Percentiles rank a stretch among this genome's conserved stretches.
Conservation (phyloP, 805 yeast species). For the Saturnispora ahearnii region DNA sequence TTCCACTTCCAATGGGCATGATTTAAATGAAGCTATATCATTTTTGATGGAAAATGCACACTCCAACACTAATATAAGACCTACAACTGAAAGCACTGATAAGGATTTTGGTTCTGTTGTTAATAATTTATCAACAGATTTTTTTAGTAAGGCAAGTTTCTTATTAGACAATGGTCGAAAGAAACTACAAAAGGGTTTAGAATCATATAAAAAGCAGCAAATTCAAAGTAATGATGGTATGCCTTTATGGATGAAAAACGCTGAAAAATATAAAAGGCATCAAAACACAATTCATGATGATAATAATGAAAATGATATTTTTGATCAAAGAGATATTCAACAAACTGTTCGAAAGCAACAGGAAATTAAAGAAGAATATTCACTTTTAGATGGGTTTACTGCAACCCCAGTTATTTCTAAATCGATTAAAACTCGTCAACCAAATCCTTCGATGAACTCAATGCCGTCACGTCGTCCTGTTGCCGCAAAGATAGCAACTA, state of each 20-base stretch:
- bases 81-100: background rate
- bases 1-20: slow-evolving; percentile 40
- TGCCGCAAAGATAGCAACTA: background rate
- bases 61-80: background rate
- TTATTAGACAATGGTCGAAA: slow-evolving; percentile 51
- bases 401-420: background rate
- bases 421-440: background rate
- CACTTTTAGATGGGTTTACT: background rate
- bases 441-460: background rate
- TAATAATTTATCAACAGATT: slow-evolving; percentile 45
- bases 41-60: slow-evolving; percentile 56
- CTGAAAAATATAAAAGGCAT: slow-evolving; percentile 36
- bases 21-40: slow-evolving; percentile 58
- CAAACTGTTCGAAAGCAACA: background rate
- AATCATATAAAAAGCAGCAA: slow-evolving; percentile 39
- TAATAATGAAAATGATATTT: slow-evolving; percentile 34
- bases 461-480: background rate
- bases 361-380: background rate
- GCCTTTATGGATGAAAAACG: slow-evolving; percentile 75
- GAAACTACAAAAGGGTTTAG: slow-evolving; percentile 54
- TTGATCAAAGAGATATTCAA: slow-evolving; percentile 10
- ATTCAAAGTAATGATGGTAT: slow-evolving; percentile 25
- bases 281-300: slow-evolving; percentile 32
- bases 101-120: slow-evolving; percentile 35
- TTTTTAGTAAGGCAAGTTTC: slow-evolving; percentile 51